These are phyloP conservation scores for Phytophthora sp. DNA, from an alignment of 352 stramenopile species.

Conservation along the genomic window DNA sequence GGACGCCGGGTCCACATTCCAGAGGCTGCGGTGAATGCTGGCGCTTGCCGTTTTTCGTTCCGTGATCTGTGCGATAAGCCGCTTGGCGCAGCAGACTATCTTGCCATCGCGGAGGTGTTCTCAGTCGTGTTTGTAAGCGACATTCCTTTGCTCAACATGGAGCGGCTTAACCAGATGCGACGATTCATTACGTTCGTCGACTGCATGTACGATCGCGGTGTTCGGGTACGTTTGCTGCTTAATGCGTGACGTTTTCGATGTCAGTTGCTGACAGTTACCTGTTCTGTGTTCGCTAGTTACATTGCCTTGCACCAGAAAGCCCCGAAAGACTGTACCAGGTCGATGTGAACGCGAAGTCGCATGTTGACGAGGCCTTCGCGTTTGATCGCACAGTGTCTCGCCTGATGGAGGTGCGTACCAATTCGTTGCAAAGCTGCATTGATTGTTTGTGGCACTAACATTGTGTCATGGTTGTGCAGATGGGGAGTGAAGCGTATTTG, in stretches of 20 bases:
- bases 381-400: conserved; percentile 90
- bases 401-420: conserved; percentile 67
- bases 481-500: conserved; percentile 79
- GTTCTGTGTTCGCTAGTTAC: conserved; percentile 47
- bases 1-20: conserved; percentile 69
- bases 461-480: conserved; percentile 28
- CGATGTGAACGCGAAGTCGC: conserved; percentile 55
- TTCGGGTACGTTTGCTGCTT: conserved; percentile 53
- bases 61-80: conserved; percentile 95
- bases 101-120: conserved; percentile 90
- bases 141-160: conserved; percentile 88
- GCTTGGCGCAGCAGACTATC: conserved; percentile 94
- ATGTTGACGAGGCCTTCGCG: conserved; percentile 85
- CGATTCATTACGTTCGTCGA: conserved; percentile 99
- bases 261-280: conserved; percentile 7
- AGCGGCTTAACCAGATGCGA: conserved; percentile 92
- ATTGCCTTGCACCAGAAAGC: conserved; percentile 70
- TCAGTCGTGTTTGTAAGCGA: conserved; percentile 92
- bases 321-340: conserved; percentile 71
- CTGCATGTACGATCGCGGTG: conserved; percentile 96
- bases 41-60: conserved; percentile 94
- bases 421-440: neutral
- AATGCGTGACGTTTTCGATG: neutral
- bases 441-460: neutral
- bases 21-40: conserved; percentile 51